phyloP scores from a whole-genome alignment of 306 rosid genomes.

The Sindora glabra region DNA sequence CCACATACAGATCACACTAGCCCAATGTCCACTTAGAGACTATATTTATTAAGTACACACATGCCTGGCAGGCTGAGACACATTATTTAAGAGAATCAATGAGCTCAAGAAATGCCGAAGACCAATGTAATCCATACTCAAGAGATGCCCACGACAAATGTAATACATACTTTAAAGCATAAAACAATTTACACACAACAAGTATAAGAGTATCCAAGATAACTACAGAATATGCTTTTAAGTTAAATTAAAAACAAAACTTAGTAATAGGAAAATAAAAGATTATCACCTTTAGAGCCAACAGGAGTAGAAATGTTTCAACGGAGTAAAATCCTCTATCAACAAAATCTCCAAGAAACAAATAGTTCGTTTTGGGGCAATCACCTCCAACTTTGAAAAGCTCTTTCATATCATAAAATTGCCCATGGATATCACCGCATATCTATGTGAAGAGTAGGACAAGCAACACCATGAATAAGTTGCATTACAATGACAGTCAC shows the following conservation, averaged over 20 bases:
- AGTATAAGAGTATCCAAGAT: not conserved
- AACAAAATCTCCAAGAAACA: slow-evolving; percentile 97
- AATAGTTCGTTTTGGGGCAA: slow-evolving; percentile 92
- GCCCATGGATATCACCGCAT: slow-evolving; percentile 98
- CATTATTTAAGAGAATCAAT: not conserved
- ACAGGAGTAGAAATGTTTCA: slow-evolving; percentile 88
- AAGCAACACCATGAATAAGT: slow-evolving; percentile 5
- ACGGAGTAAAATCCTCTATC: slow-evolving; percentile 95
- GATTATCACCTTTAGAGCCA: slow-evolving; percentile 83
- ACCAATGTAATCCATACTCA: not conserved
- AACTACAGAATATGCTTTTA: not conserved
- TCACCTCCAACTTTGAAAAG: slow-evolving; percentile 99
- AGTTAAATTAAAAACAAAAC: not conserved
- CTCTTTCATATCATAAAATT: slow-evolving; percentile 97
- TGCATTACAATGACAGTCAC: not conserved
- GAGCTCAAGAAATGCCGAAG: not conserved
- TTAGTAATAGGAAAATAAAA: not conserved
- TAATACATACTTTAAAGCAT: not conserved
- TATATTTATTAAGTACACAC: not conserved
- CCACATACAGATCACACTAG: not conserved
- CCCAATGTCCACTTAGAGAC: not conserved
- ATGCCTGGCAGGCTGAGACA: not conserved
- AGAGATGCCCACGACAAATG: not conserved
- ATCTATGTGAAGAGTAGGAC: slow-evolving; percentile 42
- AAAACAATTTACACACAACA: not conserved